A percentile compares a stretch with the other conserved stretches of the same genome.
Evolutionary conservation across 2,329 filamentous ascomycete genomes (phyloP).

Genomic region (Sporothrix schenckii): DNA sequence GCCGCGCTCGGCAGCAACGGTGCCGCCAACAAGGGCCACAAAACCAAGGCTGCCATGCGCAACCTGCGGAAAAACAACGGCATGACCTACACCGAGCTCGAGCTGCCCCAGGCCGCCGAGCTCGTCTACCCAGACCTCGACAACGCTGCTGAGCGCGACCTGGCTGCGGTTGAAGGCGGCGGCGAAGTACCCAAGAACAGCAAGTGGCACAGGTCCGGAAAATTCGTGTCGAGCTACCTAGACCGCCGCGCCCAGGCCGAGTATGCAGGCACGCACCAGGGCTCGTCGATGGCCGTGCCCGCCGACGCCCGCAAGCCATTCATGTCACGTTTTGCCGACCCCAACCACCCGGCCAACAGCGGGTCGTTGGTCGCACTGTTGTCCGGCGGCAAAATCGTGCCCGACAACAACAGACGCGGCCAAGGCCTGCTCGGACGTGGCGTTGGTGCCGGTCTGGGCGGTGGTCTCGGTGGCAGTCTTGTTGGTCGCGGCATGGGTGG

Average conservation of each 20-base stretch:
- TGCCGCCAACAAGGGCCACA: slow-evolving; percentile 32
- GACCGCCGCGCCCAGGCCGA: slow-evolving; percentile 53
- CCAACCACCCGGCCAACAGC: slow-evolving; percentile 54
- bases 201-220: slow-evolving; percentile 40
- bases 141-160: slow-evolving; percentile 37
- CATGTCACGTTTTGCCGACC: slow-evolving; percentile 54
- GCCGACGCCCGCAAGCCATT: slow-evolving; percentile 44
- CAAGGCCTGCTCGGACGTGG: background rate
- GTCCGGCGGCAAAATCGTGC: slow-evolving; percentile 48
- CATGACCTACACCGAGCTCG: slow-evolving; percentile 45
- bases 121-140: slow-evolving; percentile 47
- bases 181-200: slow-evolving; percentile 38
- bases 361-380: slow-evolving; percentile 52
- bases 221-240: slow-evolving; percentile 51
- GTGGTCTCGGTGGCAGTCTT: background rate
- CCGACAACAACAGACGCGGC: slow-evolving; percentile 36
- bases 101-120: slow-evolving; percentile 46
- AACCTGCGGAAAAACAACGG: slow-evolving; percentile 44
- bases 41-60: slow-evolving; percentile 40
- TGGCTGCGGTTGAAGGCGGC: slow-evolving; percentile 39
- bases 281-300: slow-evolving; percentile 44
- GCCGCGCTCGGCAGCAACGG: background rate
- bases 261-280: slow-evolving; percentile 50
- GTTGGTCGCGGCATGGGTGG: slow-evolving; percentile 6
- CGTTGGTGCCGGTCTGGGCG: background rate